phyloP scores from a whole-genome alignment of 768 basidiomycete genomes.

The Albatrellus ellisii region DNA sequence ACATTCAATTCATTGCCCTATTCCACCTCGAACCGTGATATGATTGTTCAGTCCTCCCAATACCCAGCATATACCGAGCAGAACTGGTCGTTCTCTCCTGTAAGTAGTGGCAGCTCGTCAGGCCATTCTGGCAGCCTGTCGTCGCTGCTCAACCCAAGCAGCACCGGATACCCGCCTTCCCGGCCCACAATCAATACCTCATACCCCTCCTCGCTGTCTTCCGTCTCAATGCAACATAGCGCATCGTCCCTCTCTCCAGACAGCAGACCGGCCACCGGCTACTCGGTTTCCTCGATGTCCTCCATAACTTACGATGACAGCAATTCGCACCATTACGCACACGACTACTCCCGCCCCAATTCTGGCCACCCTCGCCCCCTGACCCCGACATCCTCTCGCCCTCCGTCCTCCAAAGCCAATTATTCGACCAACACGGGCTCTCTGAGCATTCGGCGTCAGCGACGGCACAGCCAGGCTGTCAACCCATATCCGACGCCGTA shows the following conservation, averaged over 20 bases:
- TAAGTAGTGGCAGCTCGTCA: constrained; percentile 38
- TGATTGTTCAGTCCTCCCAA: constrained; percentile 35
- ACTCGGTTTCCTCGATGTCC: constrained; percentile 75
- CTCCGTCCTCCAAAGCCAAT: constrained; percentile 52
- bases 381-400: constrained; percentile 56
- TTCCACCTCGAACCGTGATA: constrained; percentile 19
- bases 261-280: constrained; percentile 75
- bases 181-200: constrained; percentile 61
- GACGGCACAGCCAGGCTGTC: constrained; percentile 79
- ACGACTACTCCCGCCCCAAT: constrained; percentile 56
- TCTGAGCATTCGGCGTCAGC: constrained; percentile 55
- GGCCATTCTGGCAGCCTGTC: constrained; percentile 65
- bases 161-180: constrained; percentile 31
- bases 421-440: constrained; percentile 29
- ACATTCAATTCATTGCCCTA: constrained; percentile 27
- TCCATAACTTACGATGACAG: constrained; percentile 41
- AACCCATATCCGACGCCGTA: constrained; percentile 81
- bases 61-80: constrained; percentile 49
- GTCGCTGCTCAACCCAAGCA: constrained; percentile 59
- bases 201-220: constrained; percentile 30
- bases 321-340: constrained; percentile 23
- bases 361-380: constrained; percentile 56
- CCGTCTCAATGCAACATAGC: constrained; percentile 39
- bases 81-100: constrained; percentile 30
- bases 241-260: constrained; percentile 70